Base-by-base conservation (phyloP, 768 basidiomycete species). In the Lactarius sp. region DNA sequence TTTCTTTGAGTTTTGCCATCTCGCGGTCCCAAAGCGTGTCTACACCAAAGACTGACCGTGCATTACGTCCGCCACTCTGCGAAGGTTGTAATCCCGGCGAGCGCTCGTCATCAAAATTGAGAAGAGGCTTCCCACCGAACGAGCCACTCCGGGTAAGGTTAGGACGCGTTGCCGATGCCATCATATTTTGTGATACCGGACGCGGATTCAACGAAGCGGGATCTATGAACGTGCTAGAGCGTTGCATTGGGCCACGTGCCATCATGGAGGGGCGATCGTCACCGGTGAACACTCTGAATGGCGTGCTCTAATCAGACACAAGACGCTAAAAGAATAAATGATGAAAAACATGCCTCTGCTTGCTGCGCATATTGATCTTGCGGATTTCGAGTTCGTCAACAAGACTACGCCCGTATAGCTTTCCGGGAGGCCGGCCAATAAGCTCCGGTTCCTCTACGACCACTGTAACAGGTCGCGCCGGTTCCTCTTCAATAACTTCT, bases 1-100 rank as follows among this genome's bases (percentile, higher is more conserved):
- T 90, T 64, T 85, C 79, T 66, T 83, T 83, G 57, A 96, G 77
- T 73, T 91, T 96, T 18, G 75, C 83, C 79, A 94, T 82, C 74
- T 97, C 94, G 46, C 84, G 81, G 71, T 95, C 89, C 94, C 94
- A 96, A 10, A 96, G 70, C n/a, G 88, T 89, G 73, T 97, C 94
- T 1, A 91, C 88, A 2, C 94, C 94, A 70, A 96, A 97, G 10
- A 95, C 92, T n/a, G 93, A 94, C 61, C 82, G 83, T 44, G 81
- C 82, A 47, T 76, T 79, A 0, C 79, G 61, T 56, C 49, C 55
- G 33, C 46, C 39, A 36, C 27, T 47, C 20, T 41, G 64, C 31
- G 60, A 64, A 13, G 79, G 71, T 60, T 70, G 76, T 18, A 70
- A 73, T 8, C 72, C 68, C 37, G 72, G 73, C 44, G 74, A 70